Percentiles rank a stretch among this genome's conserved stretches.
phyloP scores from a whole-genome alignment of 148 eudicot species.

The Persicaria tinctoria region DNA sequence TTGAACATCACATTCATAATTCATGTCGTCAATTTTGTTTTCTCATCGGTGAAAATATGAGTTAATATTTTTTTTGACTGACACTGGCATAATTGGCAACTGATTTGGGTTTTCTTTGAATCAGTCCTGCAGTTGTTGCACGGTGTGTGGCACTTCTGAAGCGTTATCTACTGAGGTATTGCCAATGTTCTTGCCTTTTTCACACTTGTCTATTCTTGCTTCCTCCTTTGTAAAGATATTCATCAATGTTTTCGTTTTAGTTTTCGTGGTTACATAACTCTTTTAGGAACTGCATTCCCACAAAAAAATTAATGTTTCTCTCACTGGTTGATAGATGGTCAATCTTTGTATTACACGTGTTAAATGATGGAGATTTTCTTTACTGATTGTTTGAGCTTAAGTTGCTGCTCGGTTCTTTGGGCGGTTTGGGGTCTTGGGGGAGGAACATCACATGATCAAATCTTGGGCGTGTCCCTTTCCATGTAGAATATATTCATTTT shows the following conservation, averaged over 20 bases:
- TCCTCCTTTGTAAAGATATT: background rate
- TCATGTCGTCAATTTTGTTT: background rate
- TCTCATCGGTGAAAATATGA: background rate
- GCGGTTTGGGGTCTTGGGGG: background rate
- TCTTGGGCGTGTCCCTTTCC: background rate
- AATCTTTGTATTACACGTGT: background rate
- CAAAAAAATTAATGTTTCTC: too few species aligned
- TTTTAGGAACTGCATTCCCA: background rate
- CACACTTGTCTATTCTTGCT: background rate
- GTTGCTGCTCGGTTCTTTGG: background rate
- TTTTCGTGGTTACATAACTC: background rate
- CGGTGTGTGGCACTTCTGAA: conserved; percentile 86
- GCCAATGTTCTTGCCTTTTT: background rate
- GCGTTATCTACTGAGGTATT: conserved; percentile 75
- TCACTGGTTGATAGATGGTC: too few species aligned
- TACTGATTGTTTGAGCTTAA: background rate
- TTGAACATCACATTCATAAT: background rate
- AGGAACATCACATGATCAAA: background rate
- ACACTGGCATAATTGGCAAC: conserved; percentile 4
- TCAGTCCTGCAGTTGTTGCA: conserved; percentile 96
- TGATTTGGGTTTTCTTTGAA: conserved; percentile 18
- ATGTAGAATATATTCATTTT: too few species aligned
- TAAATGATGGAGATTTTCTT: background rate
- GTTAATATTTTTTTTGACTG: background rate
- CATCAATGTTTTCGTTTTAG: background rate